phyloP scores from a whole-genome alignment of 805 yeast species.

The Hanseniaspora mollemarum region DNA sequence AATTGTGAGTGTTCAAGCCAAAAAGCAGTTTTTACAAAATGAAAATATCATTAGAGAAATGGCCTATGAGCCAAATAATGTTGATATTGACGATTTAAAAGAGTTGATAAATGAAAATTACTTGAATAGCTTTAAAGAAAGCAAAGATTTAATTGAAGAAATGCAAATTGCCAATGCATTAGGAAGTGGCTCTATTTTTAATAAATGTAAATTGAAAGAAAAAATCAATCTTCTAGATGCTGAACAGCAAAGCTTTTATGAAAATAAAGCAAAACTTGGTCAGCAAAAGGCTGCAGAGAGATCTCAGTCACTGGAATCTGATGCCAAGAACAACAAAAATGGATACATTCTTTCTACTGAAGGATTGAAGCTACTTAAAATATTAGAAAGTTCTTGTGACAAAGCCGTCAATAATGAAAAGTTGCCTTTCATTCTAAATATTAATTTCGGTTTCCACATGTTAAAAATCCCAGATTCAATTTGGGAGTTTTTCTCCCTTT shows the following conservation, averaged over 20 bases:
- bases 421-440: neutral
- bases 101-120: conserved; percentile 36
- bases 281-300: neutral
- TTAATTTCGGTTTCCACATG: neutral
- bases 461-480: neutral
- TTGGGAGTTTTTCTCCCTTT: neutral
- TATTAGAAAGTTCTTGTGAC: neutral
- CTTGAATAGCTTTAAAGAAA: conserved; percentile 32
- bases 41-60: conserved; percentile 44
- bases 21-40: conserved; percentile 20
- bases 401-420: neutral
- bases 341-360: neutral
- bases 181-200: conserved; percentile 26
- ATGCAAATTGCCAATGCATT: conserved; percentile 38
- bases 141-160: conserved; percentile 57
- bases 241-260: neutral
- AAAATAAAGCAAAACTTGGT: neutral
- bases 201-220: conserved; percentile 16
- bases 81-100: conserved; percentile 37
- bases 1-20: conserved; percentile 21
- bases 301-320: neutral
- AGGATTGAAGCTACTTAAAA: neutral
- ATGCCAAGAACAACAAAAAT: neutral
- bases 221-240: neutral
- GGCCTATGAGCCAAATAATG: conserved; percentile 57